phyloP scores from a whole-genome alignment of 2,329 filamentous ascomycete species.

The Aspergillus ustus region DNA sequence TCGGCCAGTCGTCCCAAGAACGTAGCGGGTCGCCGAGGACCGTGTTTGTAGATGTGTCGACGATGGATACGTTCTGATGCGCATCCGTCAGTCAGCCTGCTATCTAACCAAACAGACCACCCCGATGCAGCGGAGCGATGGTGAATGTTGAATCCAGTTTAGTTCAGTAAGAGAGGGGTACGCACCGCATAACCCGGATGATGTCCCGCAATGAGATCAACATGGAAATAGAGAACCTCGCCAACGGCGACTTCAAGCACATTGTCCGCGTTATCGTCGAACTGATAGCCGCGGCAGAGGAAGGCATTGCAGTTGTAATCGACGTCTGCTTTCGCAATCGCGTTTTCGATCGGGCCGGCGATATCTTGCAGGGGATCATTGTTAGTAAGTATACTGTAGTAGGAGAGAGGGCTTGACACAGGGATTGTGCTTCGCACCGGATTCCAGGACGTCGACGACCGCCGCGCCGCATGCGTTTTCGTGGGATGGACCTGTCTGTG shows the following conservation, averaged over 20 bases:
- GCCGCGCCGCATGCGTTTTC: background rate
- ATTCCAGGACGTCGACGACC: conserved; percentile 1
- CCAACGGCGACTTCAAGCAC: background rate
- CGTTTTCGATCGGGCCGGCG: conserved; percentile 3
- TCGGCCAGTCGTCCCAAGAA: conserved; percentile 2
- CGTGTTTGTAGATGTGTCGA: background rate
- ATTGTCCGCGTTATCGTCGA: background rate
- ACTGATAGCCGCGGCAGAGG: conserved; percentile 1
- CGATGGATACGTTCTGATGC: conserved; percentile 1
- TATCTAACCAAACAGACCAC: too few relatives aligned
- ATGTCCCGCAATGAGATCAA: background rate
- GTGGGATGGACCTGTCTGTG: background rate
- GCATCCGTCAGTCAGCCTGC: background rate
- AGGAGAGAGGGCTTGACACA: background rate
- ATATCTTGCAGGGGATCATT: background rate
- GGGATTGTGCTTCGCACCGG: background rate
- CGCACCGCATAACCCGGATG: conserved; percentile 2
- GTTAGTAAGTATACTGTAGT: too few relatives aligned
- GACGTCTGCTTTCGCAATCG: background rate
- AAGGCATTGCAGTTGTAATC: conserved; percentile 8
- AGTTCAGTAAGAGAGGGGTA: too few relatives aligned
- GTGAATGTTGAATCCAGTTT: too few relatives aligned
- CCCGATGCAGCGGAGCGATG: too few relatives aligned
- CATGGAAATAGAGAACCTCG: conserved; percentile 1
- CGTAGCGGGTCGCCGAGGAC: background rate